Percentiles rank a stretch among this genome's conserved stretches.
Evolutionary conservation across 352 stramenopile genomes (phyloP).

Genomic region (Phytophthora boehmeriae): DNA sequence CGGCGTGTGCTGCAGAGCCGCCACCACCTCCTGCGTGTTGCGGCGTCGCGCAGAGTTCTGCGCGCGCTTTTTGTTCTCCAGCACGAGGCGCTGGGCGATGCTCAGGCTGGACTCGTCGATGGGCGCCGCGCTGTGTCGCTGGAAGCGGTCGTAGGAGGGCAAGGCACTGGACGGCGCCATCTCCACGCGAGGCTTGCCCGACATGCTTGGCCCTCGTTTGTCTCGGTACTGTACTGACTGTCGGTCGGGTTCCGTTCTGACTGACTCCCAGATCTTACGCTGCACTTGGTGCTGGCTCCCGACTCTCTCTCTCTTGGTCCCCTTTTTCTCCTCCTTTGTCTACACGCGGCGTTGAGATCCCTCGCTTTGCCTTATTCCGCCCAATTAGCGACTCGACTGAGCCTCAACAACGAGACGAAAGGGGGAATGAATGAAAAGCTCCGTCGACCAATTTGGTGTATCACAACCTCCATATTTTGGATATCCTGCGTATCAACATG

Average conservation of each 20-base stretch:
- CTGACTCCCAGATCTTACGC: slow-evolving; percentile 11
- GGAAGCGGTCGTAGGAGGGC: slow-evolving; percentile 84
- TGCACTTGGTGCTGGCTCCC: not conserved
- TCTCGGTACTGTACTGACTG: not conserved
- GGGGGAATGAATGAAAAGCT: not conserved
- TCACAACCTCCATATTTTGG: too few relatives aligned
- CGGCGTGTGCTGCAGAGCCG: slow-evolving; percentile 65
- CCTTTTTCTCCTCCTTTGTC: not conserved
- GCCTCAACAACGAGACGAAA: not conserved
- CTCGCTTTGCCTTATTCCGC: slow-evolving; percentile 9
- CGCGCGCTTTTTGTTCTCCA: slow-evolving; percentile 84
- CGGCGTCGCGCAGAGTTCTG: slow-evolving; percentile 64
- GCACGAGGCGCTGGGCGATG: slow-evolving; percentile 82
- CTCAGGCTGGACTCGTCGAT: slow-evolving; percentile 70
- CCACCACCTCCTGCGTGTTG: slow-evolving; percentile 75
- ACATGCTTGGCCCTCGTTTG: slow-evolving; percentile 18
- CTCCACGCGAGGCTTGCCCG: slow-evolving; percentile 57
- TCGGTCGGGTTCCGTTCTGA: slow-evolving; percentile 17
- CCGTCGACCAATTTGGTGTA: too few relatives aligned
- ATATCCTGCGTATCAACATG: too few relatives aligned
- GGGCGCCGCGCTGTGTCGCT: slow-evolving; percentile 55
- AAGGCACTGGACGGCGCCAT: slow-evolving; percentile 70
- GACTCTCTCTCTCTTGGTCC: slow-evolving; percentile 6
- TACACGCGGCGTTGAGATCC: not conserved
- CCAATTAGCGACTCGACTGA: not conserved